phyloP scores from a whole-genome alignment of 2,329 filamentous ascomycete genomes.

The Endocalyx cinctus region DNA sequence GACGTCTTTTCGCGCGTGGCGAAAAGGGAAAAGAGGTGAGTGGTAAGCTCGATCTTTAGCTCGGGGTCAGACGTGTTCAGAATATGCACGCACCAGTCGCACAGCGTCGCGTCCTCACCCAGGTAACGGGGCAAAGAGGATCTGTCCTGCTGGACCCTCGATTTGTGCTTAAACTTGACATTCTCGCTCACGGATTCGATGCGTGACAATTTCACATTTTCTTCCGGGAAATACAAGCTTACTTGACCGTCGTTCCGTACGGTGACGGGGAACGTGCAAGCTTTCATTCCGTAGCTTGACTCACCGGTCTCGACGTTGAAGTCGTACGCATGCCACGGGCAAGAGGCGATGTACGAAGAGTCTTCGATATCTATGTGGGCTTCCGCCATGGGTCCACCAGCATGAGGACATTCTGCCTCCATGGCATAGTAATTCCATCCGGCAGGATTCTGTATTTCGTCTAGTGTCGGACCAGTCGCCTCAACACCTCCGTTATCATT shows the following conservation, averaged over 20 bases:
- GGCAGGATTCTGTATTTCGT: slow-evolving; percentile 27
- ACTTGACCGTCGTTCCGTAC: slow-evolving; percentile 30
- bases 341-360: slow-evolving; percentile 41
- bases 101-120: slow-evolving; percentile 36
- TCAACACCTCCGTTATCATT: no score
- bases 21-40: slow-evolving; percentile 38
- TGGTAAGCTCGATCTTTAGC: slow-evolving; percentile 42
- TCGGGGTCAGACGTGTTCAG: slow-evolving; percentile 39
- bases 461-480: slow-evolving; percentile 19
- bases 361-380: slow-evolving; percentile 43
- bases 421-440: slow-evolving; percentile 43
- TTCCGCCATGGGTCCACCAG: slow-evolving; percentile 40
- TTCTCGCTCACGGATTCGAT: slow-evolving; percentile 41
- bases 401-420: slow-evolving; percentile 43
- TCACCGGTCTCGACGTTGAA: slow-evolving; percentile 45
- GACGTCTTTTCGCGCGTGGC: slow-evolving; percentile 31
- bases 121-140: slow-evolving; percentile 24
- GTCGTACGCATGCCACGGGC: slow-evolving; percentile 45
- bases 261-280: slow-evolving; percentile 40
- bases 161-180: slow-evolving; percentile 37
- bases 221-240: slow-evolving; percentile 25
- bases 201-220: slow-evolving; percentile 21
- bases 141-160: slow-evolving; percentile 16
- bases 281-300: slow-evolving; percentile 41
- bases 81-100: slow-evolving; percentile 43